These are phyloP conservation scores for Zygoascus flipseniorum DNA, from an alignment of 805 yeast genomes.

Conservation along the genomic window DNA sequence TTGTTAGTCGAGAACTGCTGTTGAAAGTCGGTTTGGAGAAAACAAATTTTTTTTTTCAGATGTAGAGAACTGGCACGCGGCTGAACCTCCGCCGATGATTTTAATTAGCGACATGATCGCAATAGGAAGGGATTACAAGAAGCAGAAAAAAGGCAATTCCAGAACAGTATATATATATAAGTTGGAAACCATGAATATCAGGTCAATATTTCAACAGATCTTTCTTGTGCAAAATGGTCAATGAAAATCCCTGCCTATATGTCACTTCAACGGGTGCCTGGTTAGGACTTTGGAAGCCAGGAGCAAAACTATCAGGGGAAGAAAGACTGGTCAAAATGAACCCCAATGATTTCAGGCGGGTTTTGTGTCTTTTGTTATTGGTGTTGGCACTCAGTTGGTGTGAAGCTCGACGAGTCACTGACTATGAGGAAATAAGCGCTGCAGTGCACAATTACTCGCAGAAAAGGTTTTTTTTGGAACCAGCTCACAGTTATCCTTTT, in stretches of 20 bases:
- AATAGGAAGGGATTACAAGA: not conserved
- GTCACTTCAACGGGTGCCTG: conserved; percentile 8
- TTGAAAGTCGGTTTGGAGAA: not conserved
- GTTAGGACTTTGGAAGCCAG: conserved; percentile 14
- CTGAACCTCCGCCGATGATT: not conserved
- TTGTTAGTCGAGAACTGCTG: not conserved
- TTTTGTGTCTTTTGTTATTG: conserved; percentile 2
- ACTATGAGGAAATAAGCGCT: conserved; percentile 16
- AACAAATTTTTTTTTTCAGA: not conserved
- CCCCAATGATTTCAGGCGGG: too few species aligned
- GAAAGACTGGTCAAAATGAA: not conserved
- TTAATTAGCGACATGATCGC: not conserved
- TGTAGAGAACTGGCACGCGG: not conserved
- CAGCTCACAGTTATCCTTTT: conserved; percentile 26
- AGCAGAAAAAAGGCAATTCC: too few species aligned
- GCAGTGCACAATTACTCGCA: conserved; percentile 32
- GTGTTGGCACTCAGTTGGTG: conserved; percentile 8
- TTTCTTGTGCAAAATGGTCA: not conserved
- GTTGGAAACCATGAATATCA: too few species aligned
- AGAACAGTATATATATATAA: not conserved
- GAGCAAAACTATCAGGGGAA: not conserved
- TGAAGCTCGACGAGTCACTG: conserved; percentile 10
- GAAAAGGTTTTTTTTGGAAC: conserved; percentile 48
- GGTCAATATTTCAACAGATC: not conserved
- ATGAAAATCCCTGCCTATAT: too few species aligned